phyloP scores from a whole-genome alignment of 1,139 yeast species.

The Scheffersomyces parashehatae region DNA sequence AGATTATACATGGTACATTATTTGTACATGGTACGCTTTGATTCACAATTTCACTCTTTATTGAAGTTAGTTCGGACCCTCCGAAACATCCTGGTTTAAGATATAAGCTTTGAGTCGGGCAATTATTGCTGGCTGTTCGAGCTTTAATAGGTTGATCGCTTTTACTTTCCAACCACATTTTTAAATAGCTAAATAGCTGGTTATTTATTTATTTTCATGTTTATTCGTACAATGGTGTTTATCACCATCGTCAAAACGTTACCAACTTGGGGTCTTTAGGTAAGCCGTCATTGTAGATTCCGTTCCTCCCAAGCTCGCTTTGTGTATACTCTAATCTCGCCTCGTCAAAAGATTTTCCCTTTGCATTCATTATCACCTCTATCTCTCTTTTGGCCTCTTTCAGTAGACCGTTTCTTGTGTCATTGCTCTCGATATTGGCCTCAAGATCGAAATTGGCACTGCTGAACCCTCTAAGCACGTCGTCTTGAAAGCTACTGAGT shows the following conservation, averaged over 20 bases:
- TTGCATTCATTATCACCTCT: constrained; percentile 51
- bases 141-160: neutral
- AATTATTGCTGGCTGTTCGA: neutral
- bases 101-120: too few relatives aligned
- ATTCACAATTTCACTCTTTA: too few relatives aligned
- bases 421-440: constrained; percentile 48
- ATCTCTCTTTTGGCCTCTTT: constrained; percentile 54
- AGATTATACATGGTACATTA: too few relatives aligned
- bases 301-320: constrained; percentile 48
- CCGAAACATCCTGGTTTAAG: too few relatives aligned
- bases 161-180: neutral
- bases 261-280: constrained; percentile 44
- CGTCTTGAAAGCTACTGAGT: constrained; percentile 49
- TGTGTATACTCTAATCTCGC: constrained; percentile 62
- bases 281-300: constrained; percentile 48
- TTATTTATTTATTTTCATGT: too few relatives aligned
- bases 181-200: too few relatives aligned
- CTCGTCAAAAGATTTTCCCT: constrained; percentile 59
- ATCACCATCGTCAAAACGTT: constrained; percentile 21
- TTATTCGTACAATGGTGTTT: too few relatives aligned
- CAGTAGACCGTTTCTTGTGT: constrained; percentile 63
- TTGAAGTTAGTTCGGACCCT: too few relatives aligned
- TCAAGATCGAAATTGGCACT: constrained; percentile 60
- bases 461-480: constrained; percentile 64
- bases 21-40: too few relatives aligned